phyloP scores from a whole-genome alignment of 306 rosid genomes.

The Cucumis cinereus region DNA sequence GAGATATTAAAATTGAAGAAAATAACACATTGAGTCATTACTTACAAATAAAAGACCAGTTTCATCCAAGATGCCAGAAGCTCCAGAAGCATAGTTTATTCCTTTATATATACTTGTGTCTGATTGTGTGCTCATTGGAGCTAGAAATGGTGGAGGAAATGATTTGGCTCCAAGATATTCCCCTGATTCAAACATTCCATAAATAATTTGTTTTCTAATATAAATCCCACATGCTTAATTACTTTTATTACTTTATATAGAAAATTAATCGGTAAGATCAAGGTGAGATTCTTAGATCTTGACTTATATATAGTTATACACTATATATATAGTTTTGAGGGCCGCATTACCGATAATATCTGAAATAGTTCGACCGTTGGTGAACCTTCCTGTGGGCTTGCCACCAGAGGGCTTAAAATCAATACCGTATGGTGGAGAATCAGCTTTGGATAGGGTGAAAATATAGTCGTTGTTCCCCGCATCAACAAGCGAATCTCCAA shows the following conservation, averaged over 20 bases:
- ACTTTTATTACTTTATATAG: no score
- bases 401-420: conserved; percentile 43
- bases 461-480: conserved; percentile 43
- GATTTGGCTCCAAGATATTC: conserved; percentile 36
- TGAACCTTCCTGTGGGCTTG: conserved; percentile 35
- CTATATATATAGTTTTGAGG: no score
- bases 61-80: conserved; percentile 36
- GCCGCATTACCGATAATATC: conserved; percentile 27
- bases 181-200: conserved; percentile 10
- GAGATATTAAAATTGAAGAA: no score
- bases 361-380: conserved; percentile 38
- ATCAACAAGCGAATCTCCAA: conserved; percentile 46
- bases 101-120: conserved; percentile 18
- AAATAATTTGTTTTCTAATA: background rate
- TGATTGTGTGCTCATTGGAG: conserved; percentile 23
- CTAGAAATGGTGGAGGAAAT: conserved; percentile 48
- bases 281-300: no score
- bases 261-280: no score
- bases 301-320: no score
- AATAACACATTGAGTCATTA: background rate
- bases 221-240: background rate
- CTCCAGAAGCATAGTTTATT: conserved; percentile 45
- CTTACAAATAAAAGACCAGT: conserved; percentile 40
- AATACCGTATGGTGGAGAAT: conserved; percentile 41
- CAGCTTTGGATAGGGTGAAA: conserved; percentile 39